Conservation (phyloP, 495 filamentous ascomycete species). For the Xylaria palmicola region DNA sequence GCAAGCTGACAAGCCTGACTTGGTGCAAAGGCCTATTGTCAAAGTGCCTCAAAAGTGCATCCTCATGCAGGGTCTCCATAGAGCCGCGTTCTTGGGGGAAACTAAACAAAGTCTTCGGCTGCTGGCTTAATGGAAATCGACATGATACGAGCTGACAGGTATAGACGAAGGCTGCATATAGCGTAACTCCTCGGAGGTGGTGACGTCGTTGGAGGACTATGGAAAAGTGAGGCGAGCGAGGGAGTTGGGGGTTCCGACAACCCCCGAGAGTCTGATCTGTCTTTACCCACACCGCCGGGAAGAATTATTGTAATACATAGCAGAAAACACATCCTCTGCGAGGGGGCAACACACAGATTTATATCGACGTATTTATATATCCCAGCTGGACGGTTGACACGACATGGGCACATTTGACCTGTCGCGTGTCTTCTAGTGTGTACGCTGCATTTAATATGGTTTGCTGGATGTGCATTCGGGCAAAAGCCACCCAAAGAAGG, state of each 20-base stretch:
- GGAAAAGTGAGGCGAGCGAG: constrained; percentile 9
- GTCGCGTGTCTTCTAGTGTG: background rate
- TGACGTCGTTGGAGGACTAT: background rate
- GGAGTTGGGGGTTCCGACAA: background rate
- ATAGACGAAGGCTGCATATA: background rate
- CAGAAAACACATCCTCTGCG: background rate
- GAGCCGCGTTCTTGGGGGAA: background rate
- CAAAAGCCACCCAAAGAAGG: background rate
- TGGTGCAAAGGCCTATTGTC: background rate
- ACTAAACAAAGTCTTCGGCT: background rate
- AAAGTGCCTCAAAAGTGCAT: background rate
- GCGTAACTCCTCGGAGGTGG: background rate
- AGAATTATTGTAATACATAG: background rate
- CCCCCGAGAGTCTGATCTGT: background rate
- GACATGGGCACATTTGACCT: background rate
- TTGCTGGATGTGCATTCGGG: background rate
- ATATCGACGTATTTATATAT: background rate
- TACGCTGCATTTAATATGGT: background rate
- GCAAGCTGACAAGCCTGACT: background rate
- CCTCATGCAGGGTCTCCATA: no score
- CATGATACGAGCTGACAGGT: background rate
- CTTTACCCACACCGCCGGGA: background rate
- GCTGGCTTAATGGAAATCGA: background rate
- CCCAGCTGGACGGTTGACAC: background rate
- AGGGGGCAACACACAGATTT: no score